Conservation (phyloP, 1,284 basidiomycete species). For the Fistulina hepatica region DNA sequence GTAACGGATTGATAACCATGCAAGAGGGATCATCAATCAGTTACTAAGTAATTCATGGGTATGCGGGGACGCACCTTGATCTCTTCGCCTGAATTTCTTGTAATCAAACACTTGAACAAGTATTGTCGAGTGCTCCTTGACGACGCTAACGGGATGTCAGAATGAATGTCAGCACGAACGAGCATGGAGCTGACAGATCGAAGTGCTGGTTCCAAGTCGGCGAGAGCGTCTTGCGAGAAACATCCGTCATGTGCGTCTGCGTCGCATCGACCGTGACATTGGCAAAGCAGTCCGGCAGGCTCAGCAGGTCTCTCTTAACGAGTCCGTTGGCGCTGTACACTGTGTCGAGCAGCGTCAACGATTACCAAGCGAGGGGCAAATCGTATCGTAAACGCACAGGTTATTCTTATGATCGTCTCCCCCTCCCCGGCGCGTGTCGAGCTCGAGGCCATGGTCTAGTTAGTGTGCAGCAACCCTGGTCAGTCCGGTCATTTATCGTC, state of each 20-base stretch:
- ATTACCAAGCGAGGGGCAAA: conserved; percentile 2
- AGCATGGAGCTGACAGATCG: conserved; percentile 52
- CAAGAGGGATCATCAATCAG: conserved; percentile 2
- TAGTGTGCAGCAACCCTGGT: no score
- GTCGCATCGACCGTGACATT: conserved; percentile 94
- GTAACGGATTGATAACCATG: conserved; percentile 6
- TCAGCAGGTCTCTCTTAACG: conserved; percentile 83
- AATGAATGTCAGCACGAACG: conserved; percentile 5
- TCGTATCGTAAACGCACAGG: conserved; percentile 27
- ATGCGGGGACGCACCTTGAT: conserved; percentile 63
- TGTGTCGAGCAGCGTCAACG: conserved; percentile 26
- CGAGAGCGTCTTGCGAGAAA: conserved; percentile 76
- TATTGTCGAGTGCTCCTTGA: conserved; percentile 80
- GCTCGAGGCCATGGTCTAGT: no score
- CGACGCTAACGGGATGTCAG: conserved; percentile 53
- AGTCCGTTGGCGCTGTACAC: conserved; percentile 85
- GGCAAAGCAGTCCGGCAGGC: conserved; percentile 92
- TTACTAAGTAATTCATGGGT: no score
- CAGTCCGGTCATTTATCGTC: no score
- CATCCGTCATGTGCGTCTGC: conserved; percentile 86
- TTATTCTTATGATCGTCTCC: conserved; percentile 32
- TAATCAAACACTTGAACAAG: conserved; percentile 97
- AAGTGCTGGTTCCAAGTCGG: conserved; percentile 94
- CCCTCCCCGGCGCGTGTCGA: no score
- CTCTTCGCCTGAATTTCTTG: conserved; percentile 92